A percentile compares a stretch with the other conserved stretches of the same genome.
These are phyloP conservation scores for Crithidia brevicula DNA, from an alignment of 208 protist species.

Conservation along the genomic window DNA sequence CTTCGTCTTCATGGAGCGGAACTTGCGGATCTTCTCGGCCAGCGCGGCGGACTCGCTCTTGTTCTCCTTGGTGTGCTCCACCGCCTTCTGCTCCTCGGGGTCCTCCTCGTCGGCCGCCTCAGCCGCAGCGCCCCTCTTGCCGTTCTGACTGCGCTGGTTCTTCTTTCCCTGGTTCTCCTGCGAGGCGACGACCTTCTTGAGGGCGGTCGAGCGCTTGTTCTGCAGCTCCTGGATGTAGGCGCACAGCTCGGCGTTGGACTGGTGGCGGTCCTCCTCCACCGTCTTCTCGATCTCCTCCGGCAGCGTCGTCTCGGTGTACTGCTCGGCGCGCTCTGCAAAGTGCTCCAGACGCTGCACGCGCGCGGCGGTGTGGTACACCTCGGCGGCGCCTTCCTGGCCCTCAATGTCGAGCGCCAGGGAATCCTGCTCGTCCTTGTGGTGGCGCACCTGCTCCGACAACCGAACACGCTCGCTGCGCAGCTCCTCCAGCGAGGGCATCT, in stretches of 20 bases:
- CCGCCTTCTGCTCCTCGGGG: conserved; percentile 42
- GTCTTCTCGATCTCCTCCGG: conserved; percentile 57
- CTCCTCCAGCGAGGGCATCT: conserved; percentile 58
- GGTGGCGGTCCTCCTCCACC: conserved; percentile 50
- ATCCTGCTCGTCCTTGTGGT: conserved; percentile 85
- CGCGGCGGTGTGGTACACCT: conserved; percentile 66
- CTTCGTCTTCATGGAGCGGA: conserved; percentile 67
- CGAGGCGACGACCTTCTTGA: conserved; percentile 47
- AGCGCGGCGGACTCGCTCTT: conserved; percentile 33
- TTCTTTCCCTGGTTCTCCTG: conserved; percentile 46
- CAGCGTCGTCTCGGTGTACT: conserved; percentile 57
- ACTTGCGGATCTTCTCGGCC: conserved; percentile 61
- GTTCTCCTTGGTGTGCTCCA: conserved; percentile 51
- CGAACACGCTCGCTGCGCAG: conserved; percentile 56
- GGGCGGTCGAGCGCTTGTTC: conserved; percentile 46
- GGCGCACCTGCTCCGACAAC: conserved; percentile 61
- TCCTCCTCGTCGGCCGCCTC: conserved; percentile 23
- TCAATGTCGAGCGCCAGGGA: conserved; percentile 70
- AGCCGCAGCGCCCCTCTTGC: conserved; percentile 9
- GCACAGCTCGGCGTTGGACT: conserved; percentile 74
- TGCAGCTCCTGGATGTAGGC: conserved; percentile 71
- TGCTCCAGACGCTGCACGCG: conserved; percentile 76
- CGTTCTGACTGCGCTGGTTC: background rate
- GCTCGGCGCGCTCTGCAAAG: conserved; percentile 41
- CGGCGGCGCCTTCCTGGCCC: conserved; percentile 38